Evolutionary conservation across 768 basidiomycete genomes (phyloP).

Genomic region (Cantharellus anzutake): DNA sequence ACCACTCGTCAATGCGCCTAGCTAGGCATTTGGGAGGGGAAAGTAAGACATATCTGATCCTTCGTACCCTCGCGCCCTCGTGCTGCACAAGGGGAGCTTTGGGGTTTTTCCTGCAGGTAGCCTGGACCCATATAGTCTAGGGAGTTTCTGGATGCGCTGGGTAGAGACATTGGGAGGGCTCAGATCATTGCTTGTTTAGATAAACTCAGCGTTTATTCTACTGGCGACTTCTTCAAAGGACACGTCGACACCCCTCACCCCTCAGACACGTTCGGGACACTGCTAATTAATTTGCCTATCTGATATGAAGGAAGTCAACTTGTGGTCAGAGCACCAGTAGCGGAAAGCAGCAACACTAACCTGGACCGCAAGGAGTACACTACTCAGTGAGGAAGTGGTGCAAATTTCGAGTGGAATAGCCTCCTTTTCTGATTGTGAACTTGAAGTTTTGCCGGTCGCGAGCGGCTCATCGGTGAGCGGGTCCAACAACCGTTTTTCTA

Average conservation of each 20-base stretch:
- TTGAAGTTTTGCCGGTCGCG: conserved; percentile 25
- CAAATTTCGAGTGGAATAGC: conserved; percentile 20
- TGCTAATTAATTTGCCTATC: conserved; percentile 32
- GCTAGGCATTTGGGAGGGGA: too few species aligned
- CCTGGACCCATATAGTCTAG: not conserved
- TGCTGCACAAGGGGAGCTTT: not conserved
- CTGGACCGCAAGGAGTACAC: not conserved
- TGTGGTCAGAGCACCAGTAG: conserved; percentile 12
- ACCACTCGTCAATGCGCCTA: too few species aligned
- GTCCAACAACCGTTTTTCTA: not conserved
- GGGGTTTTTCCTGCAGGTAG: not conserved
- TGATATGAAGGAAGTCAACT: conserved; percentile 27
- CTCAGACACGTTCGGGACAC: conserved; percentile 30
- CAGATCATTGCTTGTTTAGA: not conserved
- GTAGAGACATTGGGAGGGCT: not conserved
- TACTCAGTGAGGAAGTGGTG: not conserved
- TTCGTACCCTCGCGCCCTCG: not conserved
- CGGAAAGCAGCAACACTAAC: not conserved
- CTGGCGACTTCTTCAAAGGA: conserved; percentile 30
- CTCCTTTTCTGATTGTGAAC: conserved; percentile 28
- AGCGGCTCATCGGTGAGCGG: conserved; percentile 20
- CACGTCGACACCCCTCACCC: conserved; percentile 31
- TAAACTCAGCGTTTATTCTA: conserved; percentile 10
- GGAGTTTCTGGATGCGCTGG: not conserved
- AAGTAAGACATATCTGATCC: too few species aligned